phyloP scores from a whole-genome alignment of 2,329 filamentous ascomycete genomes.

The Cladophialophora bantiana region DNA sequence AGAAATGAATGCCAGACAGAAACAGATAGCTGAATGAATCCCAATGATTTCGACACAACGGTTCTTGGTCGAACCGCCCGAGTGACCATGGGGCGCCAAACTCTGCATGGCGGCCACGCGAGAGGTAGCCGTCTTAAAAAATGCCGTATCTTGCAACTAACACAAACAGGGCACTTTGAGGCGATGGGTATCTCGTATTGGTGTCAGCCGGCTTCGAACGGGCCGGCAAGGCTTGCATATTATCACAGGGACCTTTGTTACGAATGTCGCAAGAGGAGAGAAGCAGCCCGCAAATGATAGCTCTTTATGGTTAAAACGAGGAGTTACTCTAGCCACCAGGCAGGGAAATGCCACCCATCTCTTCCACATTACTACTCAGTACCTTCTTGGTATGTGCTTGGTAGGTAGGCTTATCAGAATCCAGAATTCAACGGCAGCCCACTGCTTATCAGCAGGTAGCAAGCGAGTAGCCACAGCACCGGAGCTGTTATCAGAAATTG shows the following conservation, averaged over 20 bases:
- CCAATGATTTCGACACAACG: background rate
- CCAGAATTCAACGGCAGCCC: background rate
- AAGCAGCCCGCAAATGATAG: background rate
- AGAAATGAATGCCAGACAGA: background rate
- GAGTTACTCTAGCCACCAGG: too few species aligned
- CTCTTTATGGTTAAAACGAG: conserved; percentile 2
- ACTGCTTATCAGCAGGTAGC: background rate
- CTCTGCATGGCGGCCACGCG: too few species aligned
- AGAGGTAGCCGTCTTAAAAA: background rate
- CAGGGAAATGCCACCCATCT: too few species aligned
- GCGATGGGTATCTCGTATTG: conserved; percentile 6
- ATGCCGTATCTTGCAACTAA: background rate
- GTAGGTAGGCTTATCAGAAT: background rate
- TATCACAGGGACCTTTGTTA: background rate
- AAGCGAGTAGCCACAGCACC: background rate
- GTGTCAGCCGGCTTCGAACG: background rate
- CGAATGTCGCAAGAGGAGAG: background rate
- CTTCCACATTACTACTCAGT: too few species aligned
- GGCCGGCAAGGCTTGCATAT: background rate
- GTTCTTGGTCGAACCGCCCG: background rate
- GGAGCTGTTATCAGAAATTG: conserved; percentile 6
- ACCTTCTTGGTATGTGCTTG: background rate
- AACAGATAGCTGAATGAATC: background rate
- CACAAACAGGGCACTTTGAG: conserved; percentile 8
- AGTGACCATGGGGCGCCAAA: background rate